Base-by-base conservation (phyloP, 192 early-diverging fungal genomes). In the Gorgonomyces haynaldii region DNA sequence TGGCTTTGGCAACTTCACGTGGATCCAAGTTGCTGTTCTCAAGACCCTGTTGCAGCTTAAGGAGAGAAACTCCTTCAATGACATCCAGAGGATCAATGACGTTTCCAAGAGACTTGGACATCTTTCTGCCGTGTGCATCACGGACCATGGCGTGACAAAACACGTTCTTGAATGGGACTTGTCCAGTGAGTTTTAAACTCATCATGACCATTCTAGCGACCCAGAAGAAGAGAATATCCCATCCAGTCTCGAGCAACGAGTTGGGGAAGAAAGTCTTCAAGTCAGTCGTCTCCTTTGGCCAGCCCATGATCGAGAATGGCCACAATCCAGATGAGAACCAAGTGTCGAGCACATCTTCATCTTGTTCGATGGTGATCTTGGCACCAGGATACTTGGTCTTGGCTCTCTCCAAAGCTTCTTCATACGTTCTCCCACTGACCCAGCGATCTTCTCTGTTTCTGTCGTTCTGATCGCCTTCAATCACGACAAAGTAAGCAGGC, bases 161-260 rank as follows among this genome's bases (percentile, higher is more conserved):
- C 27, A 98, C 87, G 60, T 85, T n/a, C 49, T 78, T 74, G 67
- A 98, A 98, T 1, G 96, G 96, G 38, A 89, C 79, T 58, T 91
- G 56, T n/a, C 92, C 92, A 8, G 92, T 98, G 40, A 96, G 67
- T 56, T 93, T 87, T 44, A 89, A 85, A 57, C 90, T 86, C 52
- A 98, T 63, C 96, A 98, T 98, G 30, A 98, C 90, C 96, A 98
- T 98, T 49, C 96, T 79, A 10, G 92, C 92, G 37, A 96, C 91
- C 96, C 96, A 98, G 81, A 94, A 96, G 82, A 96, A 96, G 50
- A 98, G 60, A 65, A 98, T 98, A 67, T 98, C 96, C 83, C 86
- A 87, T 9, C 96, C 96, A 51, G 92, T 98, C 69, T 98, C 96
- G 20, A 98, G 70, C 20, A 98, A 54, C 2, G 78, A 65, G 39